Evolutionary conservation across 805 yeast genomes (phyloP).

Genomic region (Henningerozyma blattae): DNA sequence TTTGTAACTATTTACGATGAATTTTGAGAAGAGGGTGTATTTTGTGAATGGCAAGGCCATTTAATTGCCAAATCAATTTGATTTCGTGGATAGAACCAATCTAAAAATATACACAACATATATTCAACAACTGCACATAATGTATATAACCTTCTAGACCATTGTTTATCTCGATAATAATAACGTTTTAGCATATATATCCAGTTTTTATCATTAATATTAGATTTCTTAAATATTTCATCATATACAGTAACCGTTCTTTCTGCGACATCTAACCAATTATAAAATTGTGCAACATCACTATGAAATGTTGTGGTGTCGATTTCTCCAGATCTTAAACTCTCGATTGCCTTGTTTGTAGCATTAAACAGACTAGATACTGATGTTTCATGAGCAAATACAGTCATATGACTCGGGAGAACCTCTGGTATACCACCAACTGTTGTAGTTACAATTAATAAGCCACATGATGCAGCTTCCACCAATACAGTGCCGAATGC

Average conservation of each 20-base stretch:
- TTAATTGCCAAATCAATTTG: slow-evolving; percentile 65
- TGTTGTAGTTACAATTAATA: slow-evolving; percentile 83
- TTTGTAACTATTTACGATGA: too few relatives aligned
- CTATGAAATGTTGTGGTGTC: slow-evolving; percentile 71
- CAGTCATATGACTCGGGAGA: slow-evolving; percentile 84
- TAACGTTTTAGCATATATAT: slow-evolving; percentile 49
- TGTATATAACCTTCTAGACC: slow-evolving; percentile 80
- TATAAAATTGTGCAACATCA: slow-evolving; percentile 71
- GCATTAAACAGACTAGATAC: slow-evolving; percentile 71
- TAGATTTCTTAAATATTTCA: slow-evolving; percentile 26
- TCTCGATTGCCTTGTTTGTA: slow-evolving; percentile 54
- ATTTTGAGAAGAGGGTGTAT: too few relatives aligned
- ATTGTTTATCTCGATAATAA: slow-evolving; percentile 45
- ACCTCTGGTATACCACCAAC: slow-evolving; percentile 99
- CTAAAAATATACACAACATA: slow-evolving; percentile 48
- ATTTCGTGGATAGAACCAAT: slow-evolving; percentile 55
- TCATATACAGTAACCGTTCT: slow-evolving; percentile 79
- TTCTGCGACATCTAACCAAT: slow-evolving; percentile 81
- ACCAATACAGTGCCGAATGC: slow-evolving; percentile 96
- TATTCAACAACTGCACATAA: slow-evolving; percentile 75
- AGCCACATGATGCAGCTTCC: slow-evolving; percentile 95
- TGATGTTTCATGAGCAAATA: slow-evolving; percentile 71
- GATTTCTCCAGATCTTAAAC: slow-evolving; percentile 42
- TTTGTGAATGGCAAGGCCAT: slow-evolving; percentile 43
- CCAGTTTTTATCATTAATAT: slow-evolving; percentile 38